A percentile compares a stretch with the other conserved stretches of the same genome.
Evolutionary conservation across 2,329 filamentous ascomycete species (phyloP).

Genomic region (Tolypocladium ovalisporum): DNA sequence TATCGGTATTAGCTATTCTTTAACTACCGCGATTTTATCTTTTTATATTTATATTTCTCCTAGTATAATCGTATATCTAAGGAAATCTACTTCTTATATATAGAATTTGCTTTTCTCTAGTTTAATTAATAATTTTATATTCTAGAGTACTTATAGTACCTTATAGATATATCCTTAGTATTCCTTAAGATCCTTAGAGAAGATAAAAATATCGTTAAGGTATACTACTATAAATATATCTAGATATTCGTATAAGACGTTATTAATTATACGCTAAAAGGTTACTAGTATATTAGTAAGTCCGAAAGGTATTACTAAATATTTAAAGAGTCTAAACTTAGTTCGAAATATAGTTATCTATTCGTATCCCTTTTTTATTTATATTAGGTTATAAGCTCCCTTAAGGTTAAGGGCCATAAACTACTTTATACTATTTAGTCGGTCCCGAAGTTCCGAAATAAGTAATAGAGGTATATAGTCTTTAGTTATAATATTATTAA

Average conservation of each 20-base stretch:
- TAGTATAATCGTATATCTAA: not conserved
- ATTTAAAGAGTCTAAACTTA: slow-evolving; percentile 20
- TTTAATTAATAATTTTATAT: not conserved
- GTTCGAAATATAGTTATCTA: slow-evolving; percentile 23
- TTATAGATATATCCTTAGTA: not conserved
- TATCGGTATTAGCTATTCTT: not conserved
- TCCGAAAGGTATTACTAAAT: slow-evolving; percentile 17
- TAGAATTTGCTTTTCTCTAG: not conserved
- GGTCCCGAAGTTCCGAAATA: slow-evolving; percentile 11
- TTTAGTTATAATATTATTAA: slow-evolving; percentile 16
- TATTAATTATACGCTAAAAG: slow-evolving; percentile 5
- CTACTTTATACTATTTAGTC: slow-evolving; percentile 4
- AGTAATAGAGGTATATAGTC: slow-evolving; percentile 9
- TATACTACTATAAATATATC: slow-evolving; percentile 7
- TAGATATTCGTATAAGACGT: slow-evolving; percentile 4
- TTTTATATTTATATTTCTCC: not conserved
- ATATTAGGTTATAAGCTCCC: not conserved
- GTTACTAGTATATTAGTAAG: slow-evolving; percentile 9
- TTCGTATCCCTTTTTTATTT: slow-evolving; percentile 12
- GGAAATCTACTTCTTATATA: not conserved
- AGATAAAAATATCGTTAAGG: slow-evolving; percentile 7
- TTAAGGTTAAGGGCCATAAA: not conserved
- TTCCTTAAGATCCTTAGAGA: slow-evolving; percentile 4
- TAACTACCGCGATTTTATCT: not conserved
- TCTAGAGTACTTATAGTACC: not conserved